Percentiles rank a stretch among this genome's conserved stretches.
Evolutionary conservation across 2,329 filamentous ascomycete genomes (phyloP).

Genomic region (Exserohilum turcica): DNA sequence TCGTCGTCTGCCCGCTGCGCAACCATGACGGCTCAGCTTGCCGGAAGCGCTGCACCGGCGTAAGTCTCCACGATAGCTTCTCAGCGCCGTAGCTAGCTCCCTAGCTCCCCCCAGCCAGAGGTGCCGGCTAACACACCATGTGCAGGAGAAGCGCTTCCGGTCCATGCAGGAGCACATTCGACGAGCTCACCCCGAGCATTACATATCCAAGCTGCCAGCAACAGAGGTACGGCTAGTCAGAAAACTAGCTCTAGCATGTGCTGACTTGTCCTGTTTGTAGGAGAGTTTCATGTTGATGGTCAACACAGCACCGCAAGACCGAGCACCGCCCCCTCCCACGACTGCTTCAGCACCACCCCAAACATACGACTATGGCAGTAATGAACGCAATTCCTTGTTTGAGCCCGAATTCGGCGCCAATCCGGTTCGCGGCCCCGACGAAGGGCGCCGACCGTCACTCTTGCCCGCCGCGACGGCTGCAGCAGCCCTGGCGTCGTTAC

Average conservation of each 20-base stretch:
- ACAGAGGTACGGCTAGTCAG: conserved; percentile 64
- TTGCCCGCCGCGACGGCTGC: conserved; percentile 77
- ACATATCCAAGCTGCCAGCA: conserved; percentile 95
- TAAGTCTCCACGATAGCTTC: conserved; percentile 63
- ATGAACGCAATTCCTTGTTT: conserved; percentile 70
- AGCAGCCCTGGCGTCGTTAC: conserved; percentile 83
- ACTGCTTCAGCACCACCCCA: conserved; percentile 42
- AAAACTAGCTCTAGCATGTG: not conserved
- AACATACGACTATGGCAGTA: conserved; percentile 53
- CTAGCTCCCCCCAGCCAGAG: conserved; percentile 5
- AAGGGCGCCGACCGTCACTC: conserved; percentile 67
- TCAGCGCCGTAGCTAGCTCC: conserved; percentile 9
- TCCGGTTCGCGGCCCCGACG: conserved; percentile 72
- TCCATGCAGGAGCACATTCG: conserved; percentile 99
- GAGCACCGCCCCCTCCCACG: conserved; percentile 57
- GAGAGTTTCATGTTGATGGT: conserved; percentile 98
- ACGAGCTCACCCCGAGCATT: conserved; percentile 93
- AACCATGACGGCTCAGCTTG: conserved; percentile 97
- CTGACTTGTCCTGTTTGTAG: conserved; percentile 10
- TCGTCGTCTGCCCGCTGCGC: conserved; percentile 93
- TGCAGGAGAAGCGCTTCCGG: conserved; percentile 89
- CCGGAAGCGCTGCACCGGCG: conserved; percentile 95
- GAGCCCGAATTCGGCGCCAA: conserved; percentile 69
- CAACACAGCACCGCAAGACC: conserved; percentile 80
- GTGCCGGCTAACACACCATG: conserved; percentile 37